phyloP scores from a whole-genome alignment of 2,329 filamentous ascomycete species.

The Penicillium sp. region DNA sequence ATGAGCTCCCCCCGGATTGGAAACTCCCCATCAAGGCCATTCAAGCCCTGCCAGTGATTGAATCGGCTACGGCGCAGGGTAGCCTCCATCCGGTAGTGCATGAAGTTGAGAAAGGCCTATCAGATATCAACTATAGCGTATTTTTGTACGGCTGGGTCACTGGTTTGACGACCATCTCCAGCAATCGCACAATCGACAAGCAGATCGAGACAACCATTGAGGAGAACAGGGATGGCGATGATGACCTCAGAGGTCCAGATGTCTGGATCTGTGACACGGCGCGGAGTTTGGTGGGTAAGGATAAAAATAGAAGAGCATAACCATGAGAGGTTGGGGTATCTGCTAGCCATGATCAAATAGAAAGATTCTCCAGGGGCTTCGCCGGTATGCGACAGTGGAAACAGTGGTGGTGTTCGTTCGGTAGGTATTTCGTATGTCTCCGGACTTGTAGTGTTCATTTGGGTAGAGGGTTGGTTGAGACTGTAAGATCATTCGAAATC shows the following conservation, averaged over 20 bases:
- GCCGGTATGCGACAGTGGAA: no score
- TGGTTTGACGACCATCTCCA: constrained; percentile 63
- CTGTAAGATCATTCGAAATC: background rate
- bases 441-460: background rate
- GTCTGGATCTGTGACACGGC: constrained; percentile 64
- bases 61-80: constrained; percentile 29
- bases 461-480: background rate
- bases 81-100: constrained; percentile 47
- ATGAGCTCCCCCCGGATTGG: constrained; percentile 53
- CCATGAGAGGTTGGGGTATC: background rate
- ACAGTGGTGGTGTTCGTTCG: background rate
- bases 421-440: background rate
- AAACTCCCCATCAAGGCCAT: constrained; percentile 60
- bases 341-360: background rate
- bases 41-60: constrained; percentile 45
- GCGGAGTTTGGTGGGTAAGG: constrained; percentile 64
- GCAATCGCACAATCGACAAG: constrained; percentile 64
- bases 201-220: constrained; percentile 61
- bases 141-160: constrained; percentile 68
- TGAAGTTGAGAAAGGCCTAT: constrained; percentile 49
- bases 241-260: constrained; percentile 55
- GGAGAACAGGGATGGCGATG: constrained; percentile 45
- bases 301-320: constrained; percentile 47
- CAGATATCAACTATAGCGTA: constrained; percentile 63
- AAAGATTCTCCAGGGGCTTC: background rate